phyloP scores from a whole-genome alignment of 257 asterid genomes.

The Solanum virginianum region DNA sequence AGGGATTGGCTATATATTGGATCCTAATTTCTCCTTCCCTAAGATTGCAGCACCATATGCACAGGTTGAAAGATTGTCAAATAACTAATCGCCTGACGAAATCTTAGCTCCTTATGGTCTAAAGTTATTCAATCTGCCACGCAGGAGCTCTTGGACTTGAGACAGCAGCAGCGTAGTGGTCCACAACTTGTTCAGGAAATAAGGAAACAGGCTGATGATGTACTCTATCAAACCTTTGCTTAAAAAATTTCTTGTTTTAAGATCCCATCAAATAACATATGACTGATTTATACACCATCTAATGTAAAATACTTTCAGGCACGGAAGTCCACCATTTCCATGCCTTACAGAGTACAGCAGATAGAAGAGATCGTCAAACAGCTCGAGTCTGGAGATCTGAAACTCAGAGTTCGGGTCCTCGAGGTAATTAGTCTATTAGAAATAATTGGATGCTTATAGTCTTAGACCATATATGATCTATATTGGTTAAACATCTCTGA shows the following conservation, averaged over 20 bases:
- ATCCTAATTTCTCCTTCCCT: slow-evolving; percentile 80
- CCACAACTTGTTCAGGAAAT: slow-evolving; percentile 64
- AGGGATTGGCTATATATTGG: slow-evolving; percentile 83
- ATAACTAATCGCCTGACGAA: not conserved
- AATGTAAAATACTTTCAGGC: slow-evolving; percentile 33
- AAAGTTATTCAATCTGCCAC: not conserved
- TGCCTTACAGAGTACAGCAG: slow-evolving; percentile 78
- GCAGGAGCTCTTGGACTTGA: slow-evolving; percentile 79
- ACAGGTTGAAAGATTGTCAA: slow-evolving; percentile 35
- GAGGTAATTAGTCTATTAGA: slow-evolving; percentile 37
- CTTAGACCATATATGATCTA: not conserved
- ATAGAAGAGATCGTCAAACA: slow-evolving; percentile 85
- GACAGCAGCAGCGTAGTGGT: slow-evolving; percentile 54
- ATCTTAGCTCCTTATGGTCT: not conserved
- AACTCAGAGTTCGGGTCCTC: slow-evolving; percentile 92
- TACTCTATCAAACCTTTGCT: slow-evolving; percentile 4
- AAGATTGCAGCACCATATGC: slow-evolving; percentile 98
- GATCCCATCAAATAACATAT: not conserved
- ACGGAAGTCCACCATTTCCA: slow-evolving; percentile 65
- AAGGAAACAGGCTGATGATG: slow-evolving; percentile 85
- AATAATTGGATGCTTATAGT: not conserved
- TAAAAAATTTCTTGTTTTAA: not conserved
- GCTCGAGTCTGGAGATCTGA: slow-evolving; percentile 84
- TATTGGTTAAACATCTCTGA: not conserved
- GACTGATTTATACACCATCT: not conserved